These are phyloP conservation scores for Castanospermum australe DNA, from an alignment of 306 rosid genomes.

Conservation along the genomic window DNA sequence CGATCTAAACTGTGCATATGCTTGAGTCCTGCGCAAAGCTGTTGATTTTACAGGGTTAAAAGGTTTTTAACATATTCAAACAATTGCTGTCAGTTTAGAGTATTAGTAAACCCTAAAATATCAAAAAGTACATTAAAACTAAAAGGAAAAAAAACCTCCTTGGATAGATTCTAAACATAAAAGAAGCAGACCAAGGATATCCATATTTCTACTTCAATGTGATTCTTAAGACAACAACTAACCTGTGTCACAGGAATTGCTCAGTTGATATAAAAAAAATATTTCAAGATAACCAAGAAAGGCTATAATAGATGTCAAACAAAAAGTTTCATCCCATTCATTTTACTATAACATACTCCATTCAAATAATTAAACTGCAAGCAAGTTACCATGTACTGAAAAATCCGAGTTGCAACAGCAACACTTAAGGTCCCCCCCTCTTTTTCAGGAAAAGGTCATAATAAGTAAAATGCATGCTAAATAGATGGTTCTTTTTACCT, in stretches of 20 bases:
- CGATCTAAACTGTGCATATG: slow-evolving; percentile 95
- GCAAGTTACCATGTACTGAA: neutral
- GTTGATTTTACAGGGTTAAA: slow-evolving; percentile 46
- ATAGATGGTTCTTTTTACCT: slow-evolving; percentile 51
- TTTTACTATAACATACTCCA: too few species aligned
- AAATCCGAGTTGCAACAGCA: slow-evolving; percentile 9
- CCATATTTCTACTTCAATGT: slow-evolving; percentile 4
- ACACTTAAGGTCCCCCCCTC: neutral
- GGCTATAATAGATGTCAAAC: neutral
- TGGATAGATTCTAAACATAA: neutral
- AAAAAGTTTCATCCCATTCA: too few species aligned
- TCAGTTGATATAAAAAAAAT: neutral
- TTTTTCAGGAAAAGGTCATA: neutral
- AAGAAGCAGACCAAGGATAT: slow-evolving; percentile 23
- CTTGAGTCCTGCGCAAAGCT: slow-evolving; percentile 98
- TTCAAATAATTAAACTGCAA: neutral
- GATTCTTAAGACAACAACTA: slow-evolving; percentile 8
- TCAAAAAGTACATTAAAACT: slow-evolving; percentile 10
- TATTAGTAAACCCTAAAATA: neutral
- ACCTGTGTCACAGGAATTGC: slow-evolving; percentile 8
- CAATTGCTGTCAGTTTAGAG: neutral
- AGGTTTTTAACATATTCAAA: slow-evolving; percentile 4
- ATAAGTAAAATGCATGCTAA: neutral
- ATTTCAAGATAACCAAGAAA: slow-evolving; percentile 1
- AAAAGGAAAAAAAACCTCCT: neutral